Evolutionary conservation across 2,329 filamentous ascomycete genomes (phyloP), one percentile per base, ranked within the genome.

Genomic region (Herpomyces periplanetae): DNA sequence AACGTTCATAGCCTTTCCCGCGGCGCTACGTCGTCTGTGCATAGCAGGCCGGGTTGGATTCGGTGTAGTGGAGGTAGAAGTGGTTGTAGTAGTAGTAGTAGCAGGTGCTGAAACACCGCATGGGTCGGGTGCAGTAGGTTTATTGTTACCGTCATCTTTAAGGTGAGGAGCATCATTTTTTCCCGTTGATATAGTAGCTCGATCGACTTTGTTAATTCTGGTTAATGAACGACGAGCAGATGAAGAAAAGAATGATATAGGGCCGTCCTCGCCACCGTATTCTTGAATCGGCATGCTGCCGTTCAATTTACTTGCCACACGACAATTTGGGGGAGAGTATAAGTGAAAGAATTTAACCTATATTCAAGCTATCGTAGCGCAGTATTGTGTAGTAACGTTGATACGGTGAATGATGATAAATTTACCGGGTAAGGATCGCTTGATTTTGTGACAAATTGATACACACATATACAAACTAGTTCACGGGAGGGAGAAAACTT

Each of bases 201-300:
- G 27, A 17, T 26, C 21, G 24, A 28, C 27, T 30, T 37, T 32
- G 38, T 41, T 36, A 27, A 30, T 26, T 22, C 26, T 30, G 20
- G 30, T 27, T 19, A 34, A 32, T 26, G 34, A 35, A 15, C 56
- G 53, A 26, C 56, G 52, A 29, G 57, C 51, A 30, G 57, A 47
- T 20, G 54, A 51, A 13, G 53, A 52, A 22, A 52, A 55, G 27
- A 69, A 45, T 30, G 61, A 63, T 36, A 73, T 64, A 39, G 63
- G 64, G 27, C 73, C 56, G 43, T 73, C 64, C 44, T 69, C 64
- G 37, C 71, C 63, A 35, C 73, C 62, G 37, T n/a, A n/a, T n/a
- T n/a, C n/a, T n/a, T n/a, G n/a, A n/a, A n/a, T n/a, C n/a, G n/a
- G n/a, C n/a, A n/a, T n/a, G n/a, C n/a, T n/a, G n/a, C n/a, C n/a